These are phyloP conservation scores for Capsaspora owczarzaki DNA, from an alignment of 78 protist species.

Conservation along the genomic window DNA sequence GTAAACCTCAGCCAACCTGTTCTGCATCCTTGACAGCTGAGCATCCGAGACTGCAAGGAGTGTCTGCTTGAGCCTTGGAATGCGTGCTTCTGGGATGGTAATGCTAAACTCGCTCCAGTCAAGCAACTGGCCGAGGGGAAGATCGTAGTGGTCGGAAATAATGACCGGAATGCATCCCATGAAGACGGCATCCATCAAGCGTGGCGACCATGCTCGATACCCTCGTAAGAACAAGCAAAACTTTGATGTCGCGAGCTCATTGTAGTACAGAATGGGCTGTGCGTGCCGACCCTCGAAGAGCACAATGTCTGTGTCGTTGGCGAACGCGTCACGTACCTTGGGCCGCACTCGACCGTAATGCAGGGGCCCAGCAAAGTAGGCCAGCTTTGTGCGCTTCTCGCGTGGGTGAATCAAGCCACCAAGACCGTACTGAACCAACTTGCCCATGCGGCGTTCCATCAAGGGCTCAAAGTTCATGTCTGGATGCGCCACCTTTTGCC, in stretches of 20 bases:
- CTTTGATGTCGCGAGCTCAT: neutral
- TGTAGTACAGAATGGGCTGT: neutral
- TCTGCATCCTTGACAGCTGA: too few relatives aligned
- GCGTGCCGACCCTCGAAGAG: too few relatives aligned
- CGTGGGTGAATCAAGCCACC: neutral
- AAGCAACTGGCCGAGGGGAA: neutral
- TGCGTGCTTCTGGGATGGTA: neutral
- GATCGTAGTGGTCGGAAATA: conserved; percentile 1
- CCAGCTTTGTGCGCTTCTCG: too few relatives aligned
- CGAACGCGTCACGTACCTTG: neutral
- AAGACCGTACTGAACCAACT: too few relatives aligned
- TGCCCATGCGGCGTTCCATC: too few relatives aligned
- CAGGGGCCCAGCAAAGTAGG: neutral
- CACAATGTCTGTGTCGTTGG: neutral
- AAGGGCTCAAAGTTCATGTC: too few relatives aligned
- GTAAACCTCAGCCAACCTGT: too few relatives aligned
- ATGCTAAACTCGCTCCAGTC: neutral
- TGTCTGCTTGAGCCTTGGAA: neutral
- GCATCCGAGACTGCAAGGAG: too few relatives aligned
- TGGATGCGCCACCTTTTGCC: neutral
- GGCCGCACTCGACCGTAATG: neutral
- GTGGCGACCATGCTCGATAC: neutral
- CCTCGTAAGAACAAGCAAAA: neutral
- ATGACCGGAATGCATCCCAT: neutral
- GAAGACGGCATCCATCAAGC: neutral